Evolutionary conservation across 1,284 basidiomycete species (phyloP), one percentile per base, ranked within the genome.

Genomic region (Ganoderma sp.): DNA sequence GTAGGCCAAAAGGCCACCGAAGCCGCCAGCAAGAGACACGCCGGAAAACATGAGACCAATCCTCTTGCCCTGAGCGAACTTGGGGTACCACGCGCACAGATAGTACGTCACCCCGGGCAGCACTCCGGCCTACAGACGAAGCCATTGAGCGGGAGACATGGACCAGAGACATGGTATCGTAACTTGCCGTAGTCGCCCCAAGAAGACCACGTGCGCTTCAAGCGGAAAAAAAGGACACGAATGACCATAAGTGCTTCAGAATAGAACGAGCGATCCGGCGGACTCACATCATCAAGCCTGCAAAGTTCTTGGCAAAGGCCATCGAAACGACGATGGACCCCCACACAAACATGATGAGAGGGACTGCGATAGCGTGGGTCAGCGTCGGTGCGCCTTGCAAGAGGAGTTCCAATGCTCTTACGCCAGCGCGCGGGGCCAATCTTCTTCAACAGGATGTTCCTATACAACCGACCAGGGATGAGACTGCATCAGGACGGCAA

Each of bases 31-130:
- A 22, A 88, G 78, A 0, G 87, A 86, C 39, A 86, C 84, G 0
- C 83, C 81, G 1, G 85, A 84, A 71, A 87, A 87, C 79, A 88
- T 88, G 22, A 83, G 78, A 9, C 86, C 60, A 9, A 72, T 62
- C 4, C 73, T 67, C 58, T 64, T 66, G 7, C 66, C 69, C 17
- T 69, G 67, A 34, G 69, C 67, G 3, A 61, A 48, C 19, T 71
- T 60, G 19, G 67, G 67, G 39, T 71, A 71, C 70, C 70, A 71
- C 17, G 64, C 68, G 82, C 83, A 88, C 81, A 69, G 84, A 76
- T 67, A 89, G 84, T 64, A 90, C 78, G 71, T 81, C 81, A 68
- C 83, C 76, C 42, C 89, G 83, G 42, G 87, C 85, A 73, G 89
- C 87, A 77, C 88, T 87, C 71, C 75, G n/a, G 48, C 25, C 48